These are phyloP conservation scores for Suillus placidus DNA, from an alignment of 768 basidiomycete species.

Conservation along the genomic window DNA sequence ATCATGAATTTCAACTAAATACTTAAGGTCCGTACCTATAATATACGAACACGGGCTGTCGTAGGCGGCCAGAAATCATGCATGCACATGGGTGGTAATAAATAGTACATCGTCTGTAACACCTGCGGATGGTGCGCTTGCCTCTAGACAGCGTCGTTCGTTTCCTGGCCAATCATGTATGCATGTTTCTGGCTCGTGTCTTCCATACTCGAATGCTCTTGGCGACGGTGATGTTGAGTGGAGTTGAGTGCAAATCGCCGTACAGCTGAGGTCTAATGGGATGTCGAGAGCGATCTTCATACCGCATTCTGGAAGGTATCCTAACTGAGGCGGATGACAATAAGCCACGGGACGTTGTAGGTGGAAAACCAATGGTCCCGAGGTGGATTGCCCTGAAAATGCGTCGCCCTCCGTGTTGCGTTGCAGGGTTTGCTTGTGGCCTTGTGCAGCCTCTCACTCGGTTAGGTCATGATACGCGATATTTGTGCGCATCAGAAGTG, in stretches of 20 bases:
- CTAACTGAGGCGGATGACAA: not conserved
- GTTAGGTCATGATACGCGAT: no score
- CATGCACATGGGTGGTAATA: no score
- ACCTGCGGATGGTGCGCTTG: no score
- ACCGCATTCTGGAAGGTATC: not conserved
- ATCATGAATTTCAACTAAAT: no score
- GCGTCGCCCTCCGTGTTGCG: not conserved
- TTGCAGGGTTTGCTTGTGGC: no score
- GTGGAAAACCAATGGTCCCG: not conserved
- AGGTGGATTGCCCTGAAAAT: slow-evolving; percentile 17
- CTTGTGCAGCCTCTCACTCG: no score
- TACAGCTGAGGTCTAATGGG: not conserved
- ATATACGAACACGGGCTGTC: no score
- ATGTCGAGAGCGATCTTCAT: not conserved
- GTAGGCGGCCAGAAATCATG: no score
- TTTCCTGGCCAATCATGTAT: not conserved
- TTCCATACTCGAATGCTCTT: not conserved
- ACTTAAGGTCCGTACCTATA: no score
- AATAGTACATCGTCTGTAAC: no score
- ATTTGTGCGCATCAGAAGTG: no score
- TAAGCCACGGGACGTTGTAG: no score
- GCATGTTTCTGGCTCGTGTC: not conserved
- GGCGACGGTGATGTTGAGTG: not conserved
- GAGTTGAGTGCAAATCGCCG: not conserved
- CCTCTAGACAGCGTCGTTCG: not conserved